phyloP scores from a whole-genome alignment of 371 early-diverging fungal species.

The Saksenaea oblongispora region DNA sequence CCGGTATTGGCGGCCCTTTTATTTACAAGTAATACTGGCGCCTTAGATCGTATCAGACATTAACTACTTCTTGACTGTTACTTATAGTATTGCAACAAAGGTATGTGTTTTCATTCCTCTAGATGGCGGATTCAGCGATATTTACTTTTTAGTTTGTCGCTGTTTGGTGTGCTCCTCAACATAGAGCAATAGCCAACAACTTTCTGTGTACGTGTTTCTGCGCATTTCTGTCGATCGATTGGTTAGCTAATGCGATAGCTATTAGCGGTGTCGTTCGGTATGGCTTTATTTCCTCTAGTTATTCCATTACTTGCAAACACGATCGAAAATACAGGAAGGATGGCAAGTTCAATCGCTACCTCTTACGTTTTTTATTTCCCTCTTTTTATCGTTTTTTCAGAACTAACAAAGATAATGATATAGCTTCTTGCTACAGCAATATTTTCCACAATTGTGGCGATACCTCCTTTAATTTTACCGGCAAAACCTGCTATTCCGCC shows the following conservation, averaged over 20 bases:
- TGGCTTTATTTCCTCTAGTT: conserved; percentile 12
- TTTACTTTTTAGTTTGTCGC: conserved; percentile 19
- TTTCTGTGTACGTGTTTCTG: conserved; percentile 24
- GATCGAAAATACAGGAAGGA: conserved; percentile 9
- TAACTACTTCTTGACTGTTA: neutral
- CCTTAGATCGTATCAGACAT: no score
- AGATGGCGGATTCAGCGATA: no score
- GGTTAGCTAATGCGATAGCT: neutral
- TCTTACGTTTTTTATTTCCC: neutral
- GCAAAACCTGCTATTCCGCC: conserved; percentile 30
- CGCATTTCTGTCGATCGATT: neutral
- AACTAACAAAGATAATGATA: no score
- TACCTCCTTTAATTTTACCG: conserved; percentile 37
- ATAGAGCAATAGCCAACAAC: conserved; percentile 33
- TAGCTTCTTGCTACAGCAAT: conserved; percentile 27
- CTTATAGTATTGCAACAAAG: conserved; percentile 20
- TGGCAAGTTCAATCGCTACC: conserved; percentile 5
- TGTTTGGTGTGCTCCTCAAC: conserved; percentile 24
- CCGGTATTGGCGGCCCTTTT: conserved; percentile 23
- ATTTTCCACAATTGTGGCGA: conserved; percentile 21
- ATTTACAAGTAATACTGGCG: conserved; percentile 13
- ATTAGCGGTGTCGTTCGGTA: conserved; percentile 24
- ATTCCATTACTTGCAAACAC: conserved; percentile 16
- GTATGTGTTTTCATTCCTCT: conserved; percentile 4
- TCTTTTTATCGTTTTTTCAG: neutral